Percentiles rank a stretch among this genome's conserved stretches.
Conservation (phyloP, 495 filamentous ascomycete genomes). For the Xeromyces bisporus region DNA sequence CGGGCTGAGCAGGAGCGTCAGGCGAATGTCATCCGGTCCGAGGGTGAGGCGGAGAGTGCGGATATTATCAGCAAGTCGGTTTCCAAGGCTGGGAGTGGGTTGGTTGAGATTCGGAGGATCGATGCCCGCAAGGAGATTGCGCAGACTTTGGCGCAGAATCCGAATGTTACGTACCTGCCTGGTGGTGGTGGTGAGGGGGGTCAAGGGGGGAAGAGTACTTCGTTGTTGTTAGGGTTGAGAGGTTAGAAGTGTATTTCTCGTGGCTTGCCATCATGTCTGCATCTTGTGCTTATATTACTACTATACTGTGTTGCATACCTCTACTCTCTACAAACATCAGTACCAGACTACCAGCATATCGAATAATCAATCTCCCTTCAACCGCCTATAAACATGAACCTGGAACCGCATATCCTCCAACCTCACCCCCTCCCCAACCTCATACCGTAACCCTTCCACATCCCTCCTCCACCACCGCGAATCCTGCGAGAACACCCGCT, state of each 20-base stretch:
- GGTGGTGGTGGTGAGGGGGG: constrained; percentile 50
- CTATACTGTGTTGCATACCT: constrained; percentile 10
- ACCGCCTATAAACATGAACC: constrained; percentile 54
- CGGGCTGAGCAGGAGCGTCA: constrained; percentile 97
- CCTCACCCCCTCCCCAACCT: constrained; percentile 40
- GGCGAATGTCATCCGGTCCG: constrained; percentile 92
- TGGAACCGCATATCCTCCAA: constrained; percentile 94
- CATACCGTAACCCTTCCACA: constrained; percentile 49
- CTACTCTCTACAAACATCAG: constrained; percentile 7
- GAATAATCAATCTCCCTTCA: constrained; percentile 7
- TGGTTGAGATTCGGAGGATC: constrained; percentile 91
- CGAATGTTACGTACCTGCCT: constrained; percentile 91
- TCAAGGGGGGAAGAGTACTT: constrained; percentile 45
- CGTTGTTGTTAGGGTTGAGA: constrained; percentile 44
- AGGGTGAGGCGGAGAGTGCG: constrained; percentile 92
- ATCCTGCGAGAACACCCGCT: constrained; percentile 52
- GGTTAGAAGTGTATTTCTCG: constrained; percentile 8
- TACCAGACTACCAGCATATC: no score
- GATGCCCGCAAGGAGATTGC: constrained; percentile 96
- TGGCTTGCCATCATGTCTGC: no score
- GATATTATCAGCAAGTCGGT: constrained; percentile 87
- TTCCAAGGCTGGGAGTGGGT: constrained; percentile 76
- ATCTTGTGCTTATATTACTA: no score
- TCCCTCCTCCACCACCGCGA: constrained; percentile 70
- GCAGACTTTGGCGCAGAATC: constrained; percentile 71